Conservation (phyloP, 2,329 filamentous ascomycete species). For the Camptophora hylomeconis region DNA sequence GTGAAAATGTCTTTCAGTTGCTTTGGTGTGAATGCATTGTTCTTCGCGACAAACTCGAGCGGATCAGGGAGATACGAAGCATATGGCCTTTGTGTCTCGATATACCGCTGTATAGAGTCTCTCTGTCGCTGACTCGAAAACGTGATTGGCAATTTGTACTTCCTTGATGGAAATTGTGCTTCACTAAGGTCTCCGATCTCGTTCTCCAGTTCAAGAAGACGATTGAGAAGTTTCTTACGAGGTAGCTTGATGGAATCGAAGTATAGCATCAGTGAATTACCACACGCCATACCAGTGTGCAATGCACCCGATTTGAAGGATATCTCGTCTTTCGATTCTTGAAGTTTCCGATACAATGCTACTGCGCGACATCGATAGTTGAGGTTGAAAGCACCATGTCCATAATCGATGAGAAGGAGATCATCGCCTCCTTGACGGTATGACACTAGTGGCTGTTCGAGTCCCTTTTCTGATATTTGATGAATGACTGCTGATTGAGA, state of each 20-base stretch:
- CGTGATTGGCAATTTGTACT: conserved; percentile 32
- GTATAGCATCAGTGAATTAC: conserved; percentile 32
- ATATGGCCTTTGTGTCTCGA: conserved; percentile 46
- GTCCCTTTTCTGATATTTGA: conserved; percentile 22
- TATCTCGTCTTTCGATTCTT: conserved; percentile 22
- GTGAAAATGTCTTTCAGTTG: conserved; percentile 39
- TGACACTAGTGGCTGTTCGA: conserved; percentile 26
- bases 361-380: conserved; percentile 45
- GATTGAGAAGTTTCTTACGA: conserved; percentile 24
- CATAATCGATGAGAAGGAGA: conserved; percentile 46
- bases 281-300: conserved; percentile 39
- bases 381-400: conserved; percentile 41
- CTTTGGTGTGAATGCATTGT: conserved; percentile 37
- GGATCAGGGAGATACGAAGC: conserved; percentile 52
- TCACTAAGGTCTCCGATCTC: conserved; percentile 27
- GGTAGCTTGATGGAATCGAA: conserved; percentile 31
- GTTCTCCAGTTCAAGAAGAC: conserved; percentile 26
- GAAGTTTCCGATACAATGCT: conserved; percentile 37
- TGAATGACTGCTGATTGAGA: conserved; percentile 23
- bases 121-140: conserved; percentile 25
- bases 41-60: conserved; percentile 42
- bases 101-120: conserved; percentile 46
- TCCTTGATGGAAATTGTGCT: conserved; percentile 30
- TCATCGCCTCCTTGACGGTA: conserved; percentile 36
- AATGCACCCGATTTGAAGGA: conserved; percentile 27